Conservation (phyloP, 306 rosid genomes). For the Hippophae gyantsensis region DNA sequence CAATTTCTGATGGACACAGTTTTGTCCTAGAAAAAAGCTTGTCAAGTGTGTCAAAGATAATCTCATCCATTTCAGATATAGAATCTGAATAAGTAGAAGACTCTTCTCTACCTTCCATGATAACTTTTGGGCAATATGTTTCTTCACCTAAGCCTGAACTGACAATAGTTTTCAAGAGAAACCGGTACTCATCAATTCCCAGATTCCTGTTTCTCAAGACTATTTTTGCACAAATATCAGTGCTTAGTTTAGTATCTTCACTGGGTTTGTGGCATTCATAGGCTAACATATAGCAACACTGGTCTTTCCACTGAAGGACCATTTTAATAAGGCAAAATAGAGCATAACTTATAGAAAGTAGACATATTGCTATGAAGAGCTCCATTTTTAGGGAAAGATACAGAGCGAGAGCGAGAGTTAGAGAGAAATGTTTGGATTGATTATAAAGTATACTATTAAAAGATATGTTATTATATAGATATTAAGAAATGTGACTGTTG, state of each 20-base stretch:
- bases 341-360: background rate
- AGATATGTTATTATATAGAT: no score
- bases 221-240: constrained; percentile 28
- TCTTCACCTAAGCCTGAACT: constrained; percentile 64
- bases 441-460: no score
- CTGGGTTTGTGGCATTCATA: constrained; percentile 23
- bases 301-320: background rate
- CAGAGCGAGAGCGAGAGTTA: background rate
- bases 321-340: background rate
- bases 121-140: constrained; percentile 56
- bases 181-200: constrained; percentile 54
- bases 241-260: constrained; percentile 39
- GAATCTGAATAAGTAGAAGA: constrained; percentile 26
- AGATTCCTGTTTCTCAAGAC: constrained; percentile 48
- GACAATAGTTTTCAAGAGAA: constrained; percentile 50
- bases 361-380: background rate
- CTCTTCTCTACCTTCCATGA: constrained; percentile 42
- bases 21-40: constrained; percentile 32
- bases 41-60: constrained; percentile 58
- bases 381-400: background rate
- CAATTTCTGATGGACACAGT: constrained; percentile 42
- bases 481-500: no score
- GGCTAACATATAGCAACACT: background rate
- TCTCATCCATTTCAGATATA: constrained; percentile 44
- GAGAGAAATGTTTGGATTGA: no score